phyloP scores from a whole-genome alignment of 108 stramenopile genomes.

The Conticribra weissflogii region DNA sequence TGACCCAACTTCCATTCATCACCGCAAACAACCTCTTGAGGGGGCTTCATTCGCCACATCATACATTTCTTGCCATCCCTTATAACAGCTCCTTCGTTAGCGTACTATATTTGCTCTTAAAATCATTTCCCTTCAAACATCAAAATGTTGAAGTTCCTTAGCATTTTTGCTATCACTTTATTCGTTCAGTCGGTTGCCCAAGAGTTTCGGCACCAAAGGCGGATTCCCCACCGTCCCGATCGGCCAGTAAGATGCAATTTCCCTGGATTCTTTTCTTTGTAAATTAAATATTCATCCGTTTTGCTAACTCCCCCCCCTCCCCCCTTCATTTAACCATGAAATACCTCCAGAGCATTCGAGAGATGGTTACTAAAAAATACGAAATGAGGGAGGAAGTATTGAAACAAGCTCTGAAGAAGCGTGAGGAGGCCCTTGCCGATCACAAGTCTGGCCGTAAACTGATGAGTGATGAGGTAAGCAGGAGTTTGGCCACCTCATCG shows the following conservation, averaged over 20 bases:
- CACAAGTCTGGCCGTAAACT: conserved; percentile 25
- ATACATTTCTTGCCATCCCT: too few relatives aligned
- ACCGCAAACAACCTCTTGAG: too few relatives aligned
- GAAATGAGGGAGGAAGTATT: conserved; percentile 6
- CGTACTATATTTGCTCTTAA: too few relatives aligned
- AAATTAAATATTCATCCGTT: not conserved
- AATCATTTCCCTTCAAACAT: too few relatives aligned
- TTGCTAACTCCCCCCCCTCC: not conserved
- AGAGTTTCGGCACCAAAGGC: not conserved
- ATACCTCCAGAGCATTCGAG: not conserved
- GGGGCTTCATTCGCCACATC: too few relatives aligned
- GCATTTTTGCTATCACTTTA: too few relatives aligned
- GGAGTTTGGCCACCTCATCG: not conserved
- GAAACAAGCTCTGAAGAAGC: conserved; percentile 7
- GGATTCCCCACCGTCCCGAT: not conserved
- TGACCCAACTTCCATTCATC: too few relatives aligned
- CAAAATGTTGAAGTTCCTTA: too few relatives aligned
- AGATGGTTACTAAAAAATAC: conserved; percentile 10
- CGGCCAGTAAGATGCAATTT: not conserved
- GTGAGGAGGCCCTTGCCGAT: conserved; percentile 1
- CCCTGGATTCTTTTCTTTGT: not conserved
- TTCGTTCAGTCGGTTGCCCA: not conserved
- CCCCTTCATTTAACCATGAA: not conserved
- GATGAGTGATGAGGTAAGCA: conserved; percentile 9
- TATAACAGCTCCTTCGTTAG: too few relatives aligned